Base-by-base conservation (phyloP, 805 yeast genomes). In the Saturnispora hagleri region DNA sequence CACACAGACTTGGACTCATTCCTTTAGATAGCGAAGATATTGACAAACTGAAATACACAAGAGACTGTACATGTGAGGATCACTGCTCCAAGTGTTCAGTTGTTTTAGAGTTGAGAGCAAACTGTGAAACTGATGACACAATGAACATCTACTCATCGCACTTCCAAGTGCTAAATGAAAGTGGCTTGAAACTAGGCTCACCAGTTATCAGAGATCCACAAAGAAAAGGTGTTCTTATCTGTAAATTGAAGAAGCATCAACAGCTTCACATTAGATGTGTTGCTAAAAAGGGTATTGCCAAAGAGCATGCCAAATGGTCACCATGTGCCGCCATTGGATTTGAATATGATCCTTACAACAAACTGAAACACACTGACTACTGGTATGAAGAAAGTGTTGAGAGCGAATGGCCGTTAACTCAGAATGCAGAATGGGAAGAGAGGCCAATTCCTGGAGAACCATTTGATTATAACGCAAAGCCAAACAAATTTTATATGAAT, bases 261-360 rank as follows among this genome's bases (percentile, higher is more conserved):
- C 97, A 91, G 65, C 74, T 93, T 60, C 80, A 84, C 59, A 72
- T 93, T 54, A 83, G 84, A 59, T 93, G 99, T 70, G 85, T 93
- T 56, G 99, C 99, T 51, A 93, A 93, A 69, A 93, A 93, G 73
- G 99, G 98, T 43, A 89, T 89, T 53, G 87, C 96, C 47, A 90
- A 90, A 67, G 99, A 93, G 67, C 99, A 93, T 65, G 97, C 99
- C 47, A 93, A 93, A 65, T 93, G 99, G 99, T 84, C 93, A 6
- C 97, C 99, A 12, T 86, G 95, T 58, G 79, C 97, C 0, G 98
- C 98, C 22, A 79, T 91, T 51, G 97, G 95, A 18, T 91, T 91
- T 62, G 99, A 91, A 68, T 91, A 91, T 64, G 99, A 91, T 63
- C 99, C 99, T n/a, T 91, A 96, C 95, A 93, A 93, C 70, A 93